Percentiles rank a stretch among this genome's conserved stretches.
phyloP scores from a whole-genome alignment of 2,329 filamentous ascomycete species.

The Chaetothyriales sp. region DNA sequence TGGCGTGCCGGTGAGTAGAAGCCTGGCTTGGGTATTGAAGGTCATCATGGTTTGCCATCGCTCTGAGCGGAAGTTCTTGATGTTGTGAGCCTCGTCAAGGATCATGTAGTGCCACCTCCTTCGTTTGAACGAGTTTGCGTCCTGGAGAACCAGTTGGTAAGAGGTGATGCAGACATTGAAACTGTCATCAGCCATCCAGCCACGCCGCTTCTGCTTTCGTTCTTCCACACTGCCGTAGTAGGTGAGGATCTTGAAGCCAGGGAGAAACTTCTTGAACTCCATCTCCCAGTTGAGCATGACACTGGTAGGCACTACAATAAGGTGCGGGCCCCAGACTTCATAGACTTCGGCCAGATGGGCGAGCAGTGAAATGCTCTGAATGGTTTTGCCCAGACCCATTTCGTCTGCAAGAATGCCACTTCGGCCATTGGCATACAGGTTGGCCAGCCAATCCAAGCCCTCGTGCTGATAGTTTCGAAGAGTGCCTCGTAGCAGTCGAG shows the following conservation, averaged over 20 bases:
- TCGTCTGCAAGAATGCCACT: conserved; percentile 96
- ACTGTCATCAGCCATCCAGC: conserved; percentile 83
- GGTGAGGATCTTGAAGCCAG: conserved; percentile 92
- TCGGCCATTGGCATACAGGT: conserved; percentile 78
- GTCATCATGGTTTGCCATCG: conserved; percentile 90
- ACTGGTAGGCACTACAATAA: conserved; percentile 92
- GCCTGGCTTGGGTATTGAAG: conserved; percentile 76
- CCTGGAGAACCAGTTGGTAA: conserved; percentile 89
- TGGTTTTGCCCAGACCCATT: conserved; percentile 97
- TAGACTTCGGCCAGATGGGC: conserved; percentile 85
- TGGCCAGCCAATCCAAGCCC: conserved; percentile 93
- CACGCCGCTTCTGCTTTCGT: conserved; percentile 74
- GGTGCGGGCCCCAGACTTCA: conserved; percentile 86
- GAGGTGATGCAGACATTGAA: conserved; percentile 98
- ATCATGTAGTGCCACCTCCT: conserved; percentile 97
- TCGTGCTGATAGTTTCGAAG: conserved; percentile 93
- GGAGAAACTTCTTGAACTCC: conserved; percentile 98
- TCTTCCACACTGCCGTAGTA: conserved; percentile 95
- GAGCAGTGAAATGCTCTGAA: conserved; percentile 88
- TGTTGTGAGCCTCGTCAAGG: conserved; percentile 95
- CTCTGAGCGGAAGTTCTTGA: conserved; percentile 98
- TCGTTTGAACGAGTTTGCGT: conserved; percentile 84
- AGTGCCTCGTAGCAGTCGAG: conserved; percentile 71
- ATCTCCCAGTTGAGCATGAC: conserved; percentile 99
- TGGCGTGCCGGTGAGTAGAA: conserved; percentile 85